Base-by-base conservation (phyloP, 495 filamentous ascomycete species). In the Bathelium albidoporum region DNA sequence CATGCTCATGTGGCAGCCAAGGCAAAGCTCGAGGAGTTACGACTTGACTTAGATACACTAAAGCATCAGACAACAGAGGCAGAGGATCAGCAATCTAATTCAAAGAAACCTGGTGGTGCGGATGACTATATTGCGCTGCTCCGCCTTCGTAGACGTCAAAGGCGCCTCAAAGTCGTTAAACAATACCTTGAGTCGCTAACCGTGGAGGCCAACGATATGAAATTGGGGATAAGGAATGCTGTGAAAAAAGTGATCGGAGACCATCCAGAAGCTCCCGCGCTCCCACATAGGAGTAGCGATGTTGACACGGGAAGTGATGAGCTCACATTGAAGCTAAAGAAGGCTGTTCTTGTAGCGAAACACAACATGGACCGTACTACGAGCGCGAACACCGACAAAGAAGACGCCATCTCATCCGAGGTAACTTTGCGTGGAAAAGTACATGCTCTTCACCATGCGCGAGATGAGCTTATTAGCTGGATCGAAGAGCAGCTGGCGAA, bases 401-500 rank as follows among this genome's bases (percentile, higher is more conserved):
- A 49, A 5, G 44, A n/a, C 18, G 20, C 16, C 11, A 20, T 24
- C 5, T 3, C 49, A 11, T 11, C 49, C 2, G 11, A 55, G 49
- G 5, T 9, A 0, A 20, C 16, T 29, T 7, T 55, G 24, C 12
- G 29, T 28, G 49, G 7, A 55, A 20, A 29, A 11, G 24, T 55
- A n/a, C 49, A 9, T 55, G 49, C 49, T 9, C 49, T 55, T 9
- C 49, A 24, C 24, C 49, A 29, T 11, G 49, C 49, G 9, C 20
- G 49, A 55, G 49, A 55, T 29, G 49, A 55, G 24, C 49, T 55
- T 24, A 55, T 55, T 10, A 55, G 49, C 24, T 55, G 49, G 49
- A 55, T 55, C 24, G 49, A 55, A 16, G 49, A 55, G 49, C 49
- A 55, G 24, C 49, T 55, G 9, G 49, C 49, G 29, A 55, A 55